Evolutionary conservation across 2,329 filamentous ascomycete species (phyloP).

Genomic region (Graphilbum sp.): DNA sequence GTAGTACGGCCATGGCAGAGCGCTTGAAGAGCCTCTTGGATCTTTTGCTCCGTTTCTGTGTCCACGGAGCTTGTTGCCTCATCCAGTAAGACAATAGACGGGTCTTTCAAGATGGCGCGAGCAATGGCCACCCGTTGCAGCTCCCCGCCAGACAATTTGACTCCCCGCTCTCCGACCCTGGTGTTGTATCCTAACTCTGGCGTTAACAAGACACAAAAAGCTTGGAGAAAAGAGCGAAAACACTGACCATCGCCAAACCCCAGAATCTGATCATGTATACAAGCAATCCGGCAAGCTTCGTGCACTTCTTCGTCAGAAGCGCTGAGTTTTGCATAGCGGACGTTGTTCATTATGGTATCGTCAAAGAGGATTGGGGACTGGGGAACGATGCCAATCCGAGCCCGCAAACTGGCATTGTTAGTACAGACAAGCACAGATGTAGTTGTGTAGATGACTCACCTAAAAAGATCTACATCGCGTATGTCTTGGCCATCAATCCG

Average conservation of each 20-base stretch:
- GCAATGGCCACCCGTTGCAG: constrained; percentile 52
- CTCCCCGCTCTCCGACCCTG: constrained; percentile 32
- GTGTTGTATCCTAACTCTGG: constrained; percentile 28
- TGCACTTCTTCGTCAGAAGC: constrained; percentile 39
- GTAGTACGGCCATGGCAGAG: constrained; percentile 47
- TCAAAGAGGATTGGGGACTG: constrained; percentile 40
- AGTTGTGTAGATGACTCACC: too few species aligned
- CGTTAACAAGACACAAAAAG: constrained; percentile 3
- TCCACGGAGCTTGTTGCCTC: constrained; percentile 68
- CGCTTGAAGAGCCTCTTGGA: constrained; percentile 42
- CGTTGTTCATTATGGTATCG: constrained; percentile 42
- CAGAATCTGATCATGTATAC: constrained; percentile 41
- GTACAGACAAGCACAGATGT: too few species aligned
- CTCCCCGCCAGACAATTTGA: constrained; percentile 50
- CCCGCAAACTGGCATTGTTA: constrained; percentile 30
- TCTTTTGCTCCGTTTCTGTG: constrained; percentile 50
- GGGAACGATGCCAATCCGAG: constrained; percentile 38
- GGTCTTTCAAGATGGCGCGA: constrained; percentile 55
- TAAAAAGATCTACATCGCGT: constrained; percentile 33
- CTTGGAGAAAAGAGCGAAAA: not conserved
- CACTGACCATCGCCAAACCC: constrained; percentile 31
- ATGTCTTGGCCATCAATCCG: constrained; percentile 40
- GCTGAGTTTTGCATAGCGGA: constrained; percentile 36
- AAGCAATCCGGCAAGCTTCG: constrained; percentile 36
- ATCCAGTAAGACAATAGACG: constrained; percentile 61